Evolutionary conservation across 2,329 filamentous ascomycete species (phyloP).

Genomic region (Colletotrichum eleusines): DNA sequence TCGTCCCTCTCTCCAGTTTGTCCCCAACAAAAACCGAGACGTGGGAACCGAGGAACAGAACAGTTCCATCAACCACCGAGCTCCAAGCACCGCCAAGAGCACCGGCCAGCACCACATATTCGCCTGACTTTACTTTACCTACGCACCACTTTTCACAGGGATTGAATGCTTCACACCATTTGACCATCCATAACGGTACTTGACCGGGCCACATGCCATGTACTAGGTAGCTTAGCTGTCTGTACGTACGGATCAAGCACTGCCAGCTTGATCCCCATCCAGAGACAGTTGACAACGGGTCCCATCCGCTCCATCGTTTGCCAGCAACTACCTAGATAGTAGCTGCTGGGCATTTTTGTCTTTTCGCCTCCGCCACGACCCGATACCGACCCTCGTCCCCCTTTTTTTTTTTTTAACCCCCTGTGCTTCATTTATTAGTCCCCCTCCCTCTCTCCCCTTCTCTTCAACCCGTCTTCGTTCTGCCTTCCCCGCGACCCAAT

Average conservation of each 20-base stretch:
- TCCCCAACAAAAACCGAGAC: conserved; percentile 41
- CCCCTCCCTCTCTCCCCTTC: conserved; percentile 24
- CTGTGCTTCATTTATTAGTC: conserved; percentile 38
- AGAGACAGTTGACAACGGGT: conserved; percentile 33
- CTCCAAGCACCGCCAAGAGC: conserved; percentile 5
- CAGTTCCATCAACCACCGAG: conserved; percentile 1
- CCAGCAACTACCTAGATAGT: background rate
- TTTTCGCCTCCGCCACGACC: conserved; percentile 36
- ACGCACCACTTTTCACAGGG: conserved; percentile 19
- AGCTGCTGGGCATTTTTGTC: background rate
- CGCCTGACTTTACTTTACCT: conserved; percentile 3
- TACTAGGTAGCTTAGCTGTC: background rate
- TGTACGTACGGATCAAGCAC: background rate
- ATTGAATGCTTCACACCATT: conserved; percentile 5
- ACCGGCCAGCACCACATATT: conserved; percentile 8
- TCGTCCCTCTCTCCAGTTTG: conserved; percentile 30
- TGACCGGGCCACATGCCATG: conserved; percentile 6
- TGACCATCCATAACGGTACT: conserved; percentile 14
- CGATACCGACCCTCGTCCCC: conserved; percentile 19
- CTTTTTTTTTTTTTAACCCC: no score
- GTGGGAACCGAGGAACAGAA: conserved; percentile 21
- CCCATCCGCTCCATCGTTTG: conserved; percentile 31
- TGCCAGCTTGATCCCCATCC: background rate
- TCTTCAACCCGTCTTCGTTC: background rate
- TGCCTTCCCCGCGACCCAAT: conserved; percentile 17